A percentile compares a stretch with the other conserved stretches of the same genome.
Conservation (phyloP, 208 protist genomes). For the Zelonia costaricensis region DNA sequence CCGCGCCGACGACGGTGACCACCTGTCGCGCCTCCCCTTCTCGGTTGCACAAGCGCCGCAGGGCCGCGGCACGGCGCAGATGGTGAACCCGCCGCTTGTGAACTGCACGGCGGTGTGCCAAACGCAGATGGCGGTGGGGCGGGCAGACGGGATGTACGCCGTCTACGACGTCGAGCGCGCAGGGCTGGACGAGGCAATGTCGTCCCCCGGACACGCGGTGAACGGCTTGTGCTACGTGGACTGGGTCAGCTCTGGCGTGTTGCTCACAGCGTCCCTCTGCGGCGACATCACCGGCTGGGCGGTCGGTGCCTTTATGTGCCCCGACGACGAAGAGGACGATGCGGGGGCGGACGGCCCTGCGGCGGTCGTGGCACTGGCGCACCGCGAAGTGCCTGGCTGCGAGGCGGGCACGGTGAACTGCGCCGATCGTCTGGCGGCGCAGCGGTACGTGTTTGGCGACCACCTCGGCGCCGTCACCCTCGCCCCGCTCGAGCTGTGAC, state of each 20-base stretch:
- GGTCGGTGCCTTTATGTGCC: conserved; percentile 36
- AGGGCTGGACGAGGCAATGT: conserved; percentile 26
- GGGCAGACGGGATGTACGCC: conserved; percentile 70
- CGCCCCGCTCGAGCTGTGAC: conserved; percentile 12
- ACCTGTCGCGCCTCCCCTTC: conserved; percentile 20
- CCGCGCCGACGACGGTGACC: conserved; percentile 1
- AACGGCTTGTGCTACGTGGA: conserved; percentile 68
- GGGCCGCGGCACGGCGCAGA: conserved; percentile 14
- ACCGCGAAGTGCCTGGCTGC: conserved; percentile 45
- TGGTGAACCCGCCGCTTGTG: conserved; percentile 79
- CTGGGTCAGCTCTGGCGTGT: conserved; percentile 36
- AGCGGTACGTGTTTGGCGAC: conserved; percentile 28
- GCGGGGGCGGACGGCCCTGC: conserved; percentile 44
- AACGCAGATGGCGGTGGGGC: conserved; percentile 42
- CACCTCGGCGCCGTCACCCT: conserved; percentile 17
- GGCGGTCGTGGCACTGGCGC: conserved; percentile 40
- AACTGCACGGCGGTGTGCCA: conserved; percentile 45
- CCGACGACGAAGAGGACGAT: conserved; percentile 11
- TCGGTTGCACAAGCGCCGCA: not conserved
- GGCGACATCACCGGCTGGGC: conserved; percentile 79
- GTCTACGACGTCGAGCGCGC: conserved; percentile 38
- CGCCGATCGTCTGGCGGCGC: conserved; percentile 13
- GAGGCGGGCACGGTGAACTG: conserved; percentile 45
- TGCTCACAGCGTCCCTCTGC: conserved; percentile 73
- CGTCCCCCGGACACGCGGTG: conserved; percentile 57